A percentile compares a stretch with the other conserved stretches of the same genome.
phyloP scores from a whole-genome alignment of 805 yeast species.

The Cyberlindnera amylophila region DNA sequence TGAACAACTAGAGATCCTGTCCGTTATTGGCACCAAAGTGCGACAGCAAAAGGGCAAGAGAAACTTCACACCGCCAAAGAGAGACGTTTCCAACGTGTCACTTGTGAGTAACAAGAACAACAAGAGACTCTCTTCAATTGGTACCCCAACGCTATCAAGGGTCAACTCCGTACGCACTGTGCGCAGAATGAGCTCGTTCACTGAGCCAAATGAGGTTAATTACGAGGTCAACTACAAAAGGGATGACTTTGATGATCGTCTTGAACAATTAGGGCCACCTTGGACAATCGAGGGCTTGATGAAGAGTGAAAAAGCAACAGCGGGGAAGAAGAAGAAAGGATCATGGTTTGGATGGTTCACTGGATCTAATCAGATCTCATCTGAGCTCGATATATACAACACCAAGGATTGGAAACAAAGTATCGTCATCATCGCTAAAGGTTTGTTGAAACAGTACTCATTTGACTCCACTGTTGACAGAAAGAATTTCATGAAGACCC shows the following conservation, averaged over 20 bases:
- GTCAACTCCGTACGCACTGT: conserved; percentile 4
- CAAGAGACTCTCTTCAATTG: conserved; percentile 26
- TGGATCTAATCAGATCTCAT: conserved; percentile 17
- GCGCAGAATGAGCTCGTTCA: conserved; percentile 10
- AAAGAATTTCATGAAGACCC: conserved; percentile 20
- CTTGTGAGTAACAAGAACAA: conserved; percentile 17
- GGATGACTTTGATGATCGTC: conserved; percentile 51
- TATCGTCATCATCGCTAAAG: conserved; percentile 47
- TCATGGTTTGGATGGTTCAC: conserved; percentile 25
- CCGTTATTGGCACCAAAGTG: conserved; percentile 6
- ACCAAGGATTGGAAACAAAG: conserved; percentile 32
- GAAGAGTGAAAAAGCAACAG: conserved; percentile 27
- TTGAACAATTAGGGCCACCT: conserved; percentile 71
- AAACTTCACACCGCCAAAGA: conserved; percentile 10
- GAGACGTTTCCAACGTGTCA: conserved; percentile 21
- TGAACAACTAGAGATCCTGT: conserved; percentile 17
- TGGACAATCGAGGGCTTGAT: conserved; percentile 74
- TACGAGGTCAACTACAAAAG: conserved; percentile 32
- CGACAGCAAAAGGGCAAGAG: conserved; percentile 10
- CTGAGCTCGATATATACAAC: conserved; percentile 29
- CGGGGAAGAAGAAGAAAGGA: conserved; percentile 6
- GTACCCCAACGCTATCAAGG: conserved; percentile 17
- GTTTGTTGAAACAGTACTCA: conserved; percentile 44
- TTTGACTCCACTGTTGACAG: conserved; percentile 29
- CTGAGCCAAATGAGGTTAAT: conserved; percentile 14